Evolutionary conservation across 2,329 filamentous ascomycete genomes (phyloP), one percentile per base, ranked within the genome.

Genomic region (Fusarium proliferatum): DNA sequence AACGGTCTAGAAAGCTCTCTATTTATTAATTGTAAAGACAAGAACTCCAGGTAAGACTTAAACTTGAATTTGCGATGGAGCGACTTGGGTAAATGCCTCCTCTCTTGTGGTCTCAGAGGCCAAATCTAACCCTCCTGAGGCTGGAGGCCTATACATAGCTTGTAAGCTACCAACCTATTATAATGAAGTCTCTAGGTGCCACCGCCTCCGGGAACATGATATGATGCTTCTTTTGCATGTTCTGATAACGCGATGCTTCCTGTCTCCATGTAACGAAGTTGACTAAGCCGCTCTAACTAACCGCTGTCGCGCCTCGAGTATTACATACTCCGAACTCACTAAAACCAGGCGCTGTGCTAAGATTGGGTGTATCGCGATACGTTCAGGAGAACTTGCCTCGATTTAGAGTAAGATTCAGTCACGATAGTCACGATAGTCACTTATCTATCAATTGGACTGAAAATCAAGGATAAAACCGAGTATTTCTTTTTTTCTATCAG

Each of bases 301-400:
- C 38, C 52, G 33, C 16, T 56, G 15, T 10, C 23, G 9, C 36
- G 19, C 5, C 28, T 36, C 15, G 19, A 21, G 17, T 56, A 46
- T 65, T 66, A 28, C 26, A 28, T 28, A 49, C 41, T 42, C 28
- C 28, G 52, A 39, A 33, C 28, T 43, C 62, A 61, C 62, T 30
- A 15, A 34, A 30, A 28, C 53, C 62, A 67, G 62, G 63, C 63
- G 42, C 30, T 26, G 28, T 23, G 30, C 38, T 55, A 15, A 36
- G 45, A 23, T 43, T 67, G 41, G 53, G 65, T 61, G 62, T 48
- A 55, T 39, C 23, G 23, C 53, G 12, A 67, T n/a, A 55, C 48
- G 21, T 9, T 23, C 23, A 41, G 38, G 41, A 34, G n/a, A 26
- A 9, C 38, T 43, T 28, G 39, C 49, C 56, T 43, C 19, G 9